phyloP scores from a whole-genome alignment of 345 rosid genomes.

The Boechera stricta region DNA sequence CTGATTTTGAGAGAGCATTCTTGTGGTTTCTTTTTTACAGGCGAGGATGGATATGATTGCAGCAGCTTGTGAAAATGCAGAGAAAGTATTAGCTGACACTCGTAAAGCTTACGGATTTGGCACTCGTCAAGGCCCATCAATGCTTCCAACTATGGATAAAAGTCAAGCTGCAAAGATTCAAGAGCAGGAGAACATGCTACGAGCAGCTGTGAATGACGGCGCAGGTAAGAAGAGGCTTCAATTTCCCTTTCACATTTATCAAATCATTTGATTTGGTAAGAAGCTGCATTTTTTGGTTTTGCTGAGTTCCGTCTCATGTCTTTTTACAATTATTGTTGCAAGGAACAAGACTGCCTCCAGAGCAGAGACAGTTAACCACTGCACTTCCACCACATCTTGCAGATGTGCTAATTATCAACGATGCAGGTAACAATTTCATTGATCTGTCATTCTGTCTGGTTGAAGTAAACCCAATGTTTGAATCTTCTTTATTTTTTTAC shows the following conservation, averaged over 20 bases:
- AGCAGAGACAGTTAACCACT: slow-evolving; percentile 80
- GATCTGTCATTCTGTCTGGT: slow-evolving; percentile 58
- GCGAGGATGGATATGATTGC: slow-evolving; percentile 85
- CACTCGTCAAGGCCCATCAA: slow-evolving; percentile 78
- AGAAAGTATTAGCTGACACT: slow-evolving; percentile 78
- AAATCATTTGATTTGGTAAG: neutral
- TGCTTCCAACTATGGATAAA: slow-evolving; percentile 84
- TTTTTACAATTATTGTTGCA: slow-evolving; percentile 29
- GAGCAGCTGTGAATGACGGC: slow-evolving; percentile 79
- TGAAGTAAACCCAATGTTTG: slow-evolving; percentile 26
- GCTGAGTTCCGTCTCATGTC: slow-evolving; percentile 1
- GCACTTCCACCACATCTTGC: slow-evolving; percentile 86
- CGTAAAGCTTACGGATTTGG: slow-evolving; percentile 89
- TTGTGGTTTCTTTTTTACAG: slow-evolving; percentile 48
- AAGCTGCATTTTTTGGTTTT: neutral
- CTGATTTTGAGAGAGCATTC: slow-evolving; percentile 15
- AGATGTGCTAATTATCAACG: slow-evolving; percentile 65
- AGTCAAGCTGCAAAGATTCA: slow-evolving; percentile 86
- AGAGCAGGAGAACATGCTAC: slow-evolving; percentile 80
- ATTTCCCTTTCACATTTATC: neutral
- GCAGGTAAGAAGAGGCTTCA: slow-evolving; percentile 57
- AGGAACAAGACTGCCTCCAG: slow-evolving; percentile 80
- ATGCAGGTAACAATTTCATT: slow-evolving; percentile 61
- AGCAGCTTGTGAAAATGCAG: slow-evolving; percentile 95
- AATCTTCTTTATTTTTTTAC: neutral